Conservation (phyloP, 495 filamentous ascomycete species). For the Xylaria grammica region DNA sequence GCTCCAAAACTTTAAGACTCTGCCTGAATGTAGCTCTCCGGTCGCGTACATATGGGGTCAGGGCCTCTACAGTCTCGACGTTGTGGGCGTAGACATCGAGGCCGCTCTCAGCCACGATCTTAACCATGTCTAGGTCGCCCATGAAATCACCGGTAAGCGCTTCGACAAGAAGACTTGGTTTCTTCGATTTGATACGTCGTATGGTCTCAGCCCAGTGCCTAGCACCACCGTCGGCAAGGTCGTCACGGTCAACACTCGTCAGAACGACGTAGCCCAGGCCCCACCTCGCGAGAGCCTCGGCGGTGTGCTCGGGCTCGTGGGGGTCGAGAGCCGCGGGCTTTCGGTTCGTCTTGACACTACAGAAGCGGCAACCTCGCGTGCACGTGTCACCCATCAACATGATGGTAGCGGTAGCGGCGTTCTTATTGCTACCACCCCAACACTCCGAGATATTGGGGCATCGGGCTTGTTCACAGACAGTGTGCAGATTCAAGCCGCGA, state of each 20-base stretch:
- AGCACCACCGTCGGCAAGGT: conserved; percentile 86
- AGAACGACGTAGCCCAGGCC: conserved; percentile 95
- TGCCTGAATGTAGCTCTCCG: conserved; percentile 89
- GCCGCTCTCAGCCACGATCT: conserved; percentile 80
- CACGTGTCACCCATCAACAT: conserved; percentile 99
- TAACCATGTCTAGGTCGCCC: conserved; percentile 83
- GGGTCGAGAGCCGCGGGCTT: conserved; percentile 83
- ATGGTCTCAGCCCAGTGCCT: conserved; percentile 94
- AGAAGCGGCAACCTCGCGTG: conserved; percentile 96
- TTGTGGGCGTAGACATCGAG: conserved; percentile 98
- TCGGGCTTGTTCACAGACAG: conserved; percentile 95
- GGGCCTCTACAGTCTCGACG: conserved; percentile 88
- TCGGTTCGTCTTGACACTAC: conserved; percentile 88
- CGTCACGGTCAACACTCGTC: conserved; percentile 92
- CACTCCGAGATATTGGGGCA: conserved; percentile 98
- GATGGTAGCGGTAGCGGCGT: conserved; percentile 93
- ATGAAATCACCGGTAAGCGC: conserved; percentile 89
- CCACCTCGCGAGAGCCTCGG: conserved; percentile 91
- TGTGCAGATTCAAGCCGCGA: conserved; percentile 86
- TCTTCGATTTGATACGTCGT: conserved; percentile 89
- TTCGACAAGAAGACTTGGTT: conserved; percentile 86
- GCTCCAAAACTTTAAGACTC: conserved; percentile 77
- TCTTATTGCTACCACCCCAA: conserved; percentile 90
- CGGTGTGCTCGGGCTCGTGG: conserved; percentile 95
- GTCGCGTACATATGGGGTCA: conserved; percentile 90